These are phyloP conservation scores for Colletotrichum sp. DNA, from an alignment of 2,329 filamentous ascomycete species.

Conservation along the genomic window DNA sequence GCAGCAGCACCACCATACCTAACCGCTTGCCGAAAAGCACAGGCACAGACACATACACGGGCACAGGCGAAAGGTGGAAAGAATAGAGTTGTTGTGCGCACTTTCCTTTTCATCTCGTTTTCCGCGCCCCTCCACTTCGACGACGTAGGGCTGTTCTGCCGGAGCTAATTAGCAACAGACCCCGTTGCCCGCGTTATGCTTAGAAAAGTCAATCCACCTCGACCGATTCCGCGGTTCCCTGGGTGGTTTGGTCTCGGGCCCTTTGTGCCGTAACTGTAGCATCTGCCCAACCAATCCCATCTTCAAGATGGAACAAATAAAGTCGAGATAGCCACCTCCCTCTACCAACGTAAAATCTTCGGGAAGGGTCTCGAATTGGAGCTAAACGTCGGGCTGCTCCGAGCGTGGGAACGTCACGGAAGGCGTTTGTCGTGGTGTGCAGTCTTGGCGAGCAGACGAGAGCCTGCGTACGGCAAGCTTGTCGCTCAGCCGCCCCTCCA, in stretches of 20 bases:
- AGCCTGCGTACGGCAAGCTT: not conserved
- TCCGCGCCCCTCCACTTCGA: not conserved
- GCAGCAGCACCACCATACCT: not conserved
- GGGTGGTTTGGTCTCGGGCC: not conserved
- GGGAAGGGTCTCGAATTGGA: not conserved
- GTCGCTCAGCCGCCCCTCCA: slow-evolving; percentile 19
- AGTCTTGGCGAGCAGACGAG: not conserved
- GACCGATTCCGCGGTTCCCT: not conserved
- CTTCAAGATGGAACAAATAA: not conserved
- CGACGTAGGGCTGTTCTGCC: not conserved
- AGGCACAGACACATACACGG: not conserved
- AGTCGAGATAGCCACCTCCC: not conserved
- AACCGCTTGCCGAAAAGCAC: not conserved
- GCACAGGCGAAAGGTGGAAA: not conserved
- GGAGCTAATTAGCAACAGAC: not conserved
- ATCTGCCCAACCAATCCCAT: not conserved
- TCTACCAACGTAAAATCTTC: not conserved
- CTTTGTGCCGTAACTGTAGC: not conserved
- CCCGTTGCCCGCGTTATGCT: not conserved
- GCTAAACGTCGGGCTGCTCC: not conserved
- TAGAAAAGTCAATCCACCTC: not conserved
- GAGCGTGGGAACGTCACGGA: not conserved
- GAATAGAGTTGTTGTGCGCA: not conserved
- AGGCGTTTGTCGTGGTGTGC: not conserved
- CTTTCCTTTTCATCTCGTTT: not conserved